Percentiles rank a stretch among this genome's conserved stretches.
Conservation (phyloP, 148 eudicot genomes). For the Silene conica region DNA sequence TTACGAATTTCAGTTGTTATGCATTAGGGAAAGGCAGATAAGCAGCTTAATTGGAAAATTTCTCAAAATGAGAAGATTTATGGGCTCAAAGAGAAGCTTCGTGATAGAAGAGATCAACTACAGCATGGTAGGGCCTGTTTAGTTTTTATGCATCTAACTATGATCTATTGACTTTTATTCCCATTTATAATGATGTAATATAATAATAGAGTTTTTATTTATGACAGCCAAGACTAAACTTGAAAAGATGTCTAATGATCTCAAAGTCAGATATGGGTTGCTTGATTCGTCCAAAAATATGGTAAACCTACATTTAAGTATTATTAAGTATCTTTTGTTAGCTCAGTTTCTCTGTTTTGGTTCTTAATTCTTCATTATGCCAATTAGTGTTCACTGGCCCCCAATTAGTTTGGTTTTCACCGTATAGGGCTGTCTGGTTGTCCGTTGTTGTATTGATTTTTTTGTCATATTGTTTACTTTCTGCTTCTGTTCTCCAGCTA, state of each 20-base stretch:
- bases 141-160: background rate
- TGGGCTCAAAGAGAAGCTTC: slow-evolving; percentile 71
- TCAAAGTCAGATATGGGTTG: slow-evolving; percentile 54
- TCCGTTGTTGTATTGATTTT: background rate
- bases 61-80: slow-evolving; percentile 71
- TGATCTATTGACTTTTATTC: slow-evolving; percentile 11
- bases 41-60: slow-evolving; percentile 77
- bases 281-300: slow-evolving; percentile 64
- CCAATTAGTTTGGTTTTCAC: background rate
- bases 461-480: background rate
- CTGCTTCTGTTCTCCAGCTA: slow-evolving; percentile 49
- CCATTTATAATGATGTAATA: background rate
- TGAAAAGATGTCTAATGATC: slow-evolving; percentile 64
- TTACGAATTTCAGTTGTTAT: slow-evolving; percentile 16
- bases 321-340: background rate
- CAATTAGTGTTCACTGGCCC: background rate
- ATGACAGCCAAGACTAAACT: slow-evolving; percentile 63
- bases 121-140: slow-evolving; percentile 42
- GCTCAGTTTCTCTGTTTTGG: background rate
- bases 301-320: slow-evolving; percentile 30
- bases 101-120: slow-evolving; percentile 49
- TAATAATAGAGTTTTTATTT: slow-evolving; percentile 9
- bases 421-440: background rate
- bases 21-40: slow-evolving; percentile 79
- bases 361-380: background rate